phyloP scores from a whole-genome alignment of 2,329 filamentous ascomycete species.

The Onygenales sp. region DNA sequence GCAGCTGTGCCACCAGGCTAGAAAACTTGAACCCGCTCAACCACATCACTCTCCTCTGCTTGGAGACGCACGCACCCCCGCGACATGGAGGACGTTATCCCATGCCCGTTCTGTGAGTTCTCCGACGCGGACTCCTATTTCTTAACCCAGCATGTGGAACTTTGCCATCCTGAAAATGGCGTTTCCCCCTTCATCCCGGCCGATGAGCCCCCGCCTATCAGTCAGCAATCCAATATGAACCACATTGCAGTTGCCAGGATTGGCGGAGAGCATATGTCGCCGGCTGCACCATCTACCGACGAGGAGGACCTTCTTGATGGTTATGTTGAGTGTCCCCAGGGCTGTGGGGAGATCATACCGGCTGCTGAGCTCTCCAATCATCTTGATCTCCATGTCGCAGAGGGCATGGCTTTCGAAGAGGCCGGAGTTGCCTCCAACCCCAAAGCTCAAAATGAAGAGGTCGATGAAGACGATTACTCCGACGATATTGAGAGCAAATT shows the following conservation, averaged over 20 bases:
- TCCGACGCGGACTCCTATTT: conserved; percentile 29
- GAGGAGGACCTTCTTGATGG: conserved; percentile 12
- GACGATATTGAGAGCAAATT: conserved; percentile 12
- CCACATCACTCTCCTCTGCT: neutral
- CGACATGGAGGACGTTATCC: conserved; percentile 3
- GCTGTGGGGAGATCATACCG: conserved; percentile 51
- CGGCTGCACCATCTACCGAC: neutral
- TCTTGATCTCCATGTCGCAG: conserved; percentile 49
- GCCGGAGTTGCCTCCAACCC: conserved; percentile 7
- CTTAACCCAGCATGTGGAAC: conserved; percentile 36
- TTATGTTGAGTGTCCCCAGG: conserved; percentile 48
- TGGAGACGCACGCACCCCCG: conserved; percentile 8
- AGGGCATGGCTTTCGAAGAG: conserved; percentile 36
- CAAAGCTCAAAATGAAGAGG: neutral
- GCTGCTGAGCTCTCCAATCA: conserved; percentile 48
- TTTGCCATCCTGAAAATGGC: conserved; percentile 33
- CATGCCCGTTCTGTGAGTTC: conserved; percentile 39
- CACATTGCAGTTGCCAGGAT: neutral
- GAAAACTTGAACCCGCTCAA: too few relatives aligned
- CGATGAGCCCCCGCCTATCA: conserved; percentile 7
- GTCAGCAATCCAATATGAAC: neutral
- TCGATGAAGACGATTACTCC: conserved; percentile 2
- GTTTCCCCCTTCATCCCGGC: conserved; percentile 17
- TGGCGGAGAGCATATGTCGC: too few relatives aligned
- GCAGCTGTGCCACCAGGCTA: too few relatives aligned